Evolutionary conservation across 2,329 filamentous ascomycete species (phyloP).

Genomic region (Ilyonectria destructans): DNA sequence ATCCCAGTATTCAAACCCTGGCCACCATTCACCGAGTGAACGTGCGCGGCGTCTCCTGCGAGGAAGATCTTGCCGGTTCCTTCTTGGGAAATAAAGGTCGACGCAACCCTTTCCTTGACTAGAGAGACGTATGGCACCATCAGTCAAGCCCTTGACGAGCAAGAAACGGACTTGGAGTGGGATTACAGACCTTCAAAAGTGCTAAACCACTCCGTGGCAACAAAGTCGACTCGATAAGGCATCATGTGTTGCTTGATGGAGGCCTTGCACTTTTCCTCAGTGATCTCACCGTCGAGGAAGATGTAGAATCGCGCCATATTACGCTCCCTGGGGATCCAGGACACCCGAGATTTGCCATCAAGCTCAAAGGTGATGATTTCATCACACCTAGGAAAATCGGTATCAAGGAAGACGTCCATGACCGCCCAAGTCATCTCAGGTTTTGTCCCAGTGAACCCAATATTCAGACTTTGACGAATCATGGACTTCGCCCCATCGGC

Average conservation of each 20-base stretch:
- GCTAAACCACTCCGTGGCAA: not conserved
- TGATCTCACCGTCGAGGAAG: constrained; percentile 1
- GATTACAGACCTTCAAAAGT: not conserved
- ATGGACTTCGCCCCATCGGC: constrained; percentile 68
- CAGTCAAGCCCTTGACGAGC: constrained; percentile 49
- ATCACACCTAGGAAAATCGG: constrained; percentile 57
- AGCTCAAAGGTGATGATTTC: constrained; percentile 11
- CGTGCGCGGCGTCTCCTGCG: constrained; percentile 70
- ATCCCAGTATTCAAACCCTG: constrained; percentile 73
- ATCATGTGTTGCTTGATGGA: not conserved
- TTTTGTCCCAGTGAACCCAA: constrained; percentile 62
- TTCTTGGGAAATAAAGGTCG: constrained; percentile 54
- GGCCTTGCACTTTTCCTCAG: not conserved
- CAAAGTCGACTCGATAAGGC: constrained; percentile 3
- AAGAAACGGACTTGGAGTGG: not conserved
- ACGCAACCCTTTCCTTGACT: constrained; percentile 52
- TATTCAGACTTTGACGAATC: constrained; percentile 59
- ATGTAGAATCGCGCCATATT: constrained; percentile 10
- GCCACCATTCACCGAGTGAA: constrained; percentile 68
- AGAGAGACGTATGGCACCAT: not conserved
- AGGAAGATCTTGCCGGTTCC: constrained; percentile 64
- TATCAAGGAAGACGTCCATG: constrained; percentile 65
- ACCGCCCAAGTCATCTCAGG: constrained; percentile 68
- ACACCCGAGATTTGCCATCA: constrained; percentile 8
- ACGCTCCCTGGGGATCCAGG: constrained; percentile 10